A percentile compares a stretch with the other conserved stretches of the same genome.
Conservation (phyloP, 2,329 filamentous ascomycete species). For the Aureobasidium namibiae region DNA sequence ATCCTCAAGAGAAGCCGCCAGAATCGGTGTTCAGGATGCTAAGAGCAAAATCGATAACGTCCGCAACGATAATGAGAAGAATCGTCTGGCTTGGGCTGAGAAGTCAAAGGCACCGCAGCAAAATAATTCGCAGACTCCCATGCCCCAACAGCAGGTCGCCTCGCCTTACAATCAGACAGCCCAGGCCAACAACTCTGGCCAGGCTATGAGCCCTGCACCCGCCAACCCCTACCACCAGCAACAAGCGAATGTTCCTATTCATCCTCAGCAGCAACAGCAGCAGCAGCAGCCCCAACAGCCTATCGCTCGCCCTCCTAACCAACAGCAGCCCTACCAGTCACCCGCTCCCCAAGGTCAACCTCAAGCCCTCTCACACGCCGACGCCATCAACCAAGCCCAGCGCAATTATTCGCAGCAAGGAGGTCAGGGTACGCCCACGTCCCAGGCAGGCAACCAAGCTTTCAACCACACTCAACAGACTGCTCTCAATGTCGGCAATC, state of each 20-base stretch:
- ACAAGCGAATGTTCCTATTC: constrained; percentile 17
- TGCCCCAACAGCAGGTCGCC: constrained; percentile 13
- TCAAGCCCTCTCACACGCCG: constrained; percentile 19
- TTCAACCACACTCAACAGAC: constrained; percentile 17
- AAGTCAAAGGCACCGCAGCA: constrained; percentile 10
- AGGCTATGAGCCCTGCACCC: constrained; percentile 5
- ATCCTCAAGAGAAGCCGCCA: constrained; percentile 11
- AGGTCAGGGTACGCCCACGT: constrained; percentile 16
- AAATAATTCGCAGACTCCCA: constrained; percentile 14
- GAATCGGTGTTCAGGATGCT: constrained; percentile 10
- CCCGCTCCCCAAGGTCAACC: constrained; percentile 20
- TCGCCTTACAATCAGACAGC: constrained; percentile 8
- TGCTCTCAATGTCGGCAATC: constrained; percentile 33
- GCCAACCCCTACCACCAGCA: constrained; percentile 17
- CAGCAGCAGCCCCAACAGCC: constrained; percentile 12
- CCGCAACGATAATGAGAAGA: constrained; percentile 15
- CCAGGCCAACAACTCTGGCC: constrained; percentile 1
- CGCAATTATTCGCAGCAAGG: constrained; percentile 16
- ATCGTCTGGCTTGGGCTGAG: constrained; percentile 7
- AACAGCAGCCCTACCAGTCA: constrained; percentile 22
- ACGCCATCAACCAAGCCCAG: constrained; percentile 15
- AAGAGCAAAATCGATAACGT: constrained; percentile 12
- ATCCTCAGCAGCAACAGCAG: constrained; percentile 12
- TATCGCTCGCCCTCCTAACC: constrained; percentile 11
- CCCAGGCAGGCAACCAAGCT: constrained; percentile 16